A percentile compares a stretch with the other conserved stretches of the same genome.
phyloP scores from a whole-genome alignment of 1,139 yeast species.

The Kodamaea alishanica region DNA sequence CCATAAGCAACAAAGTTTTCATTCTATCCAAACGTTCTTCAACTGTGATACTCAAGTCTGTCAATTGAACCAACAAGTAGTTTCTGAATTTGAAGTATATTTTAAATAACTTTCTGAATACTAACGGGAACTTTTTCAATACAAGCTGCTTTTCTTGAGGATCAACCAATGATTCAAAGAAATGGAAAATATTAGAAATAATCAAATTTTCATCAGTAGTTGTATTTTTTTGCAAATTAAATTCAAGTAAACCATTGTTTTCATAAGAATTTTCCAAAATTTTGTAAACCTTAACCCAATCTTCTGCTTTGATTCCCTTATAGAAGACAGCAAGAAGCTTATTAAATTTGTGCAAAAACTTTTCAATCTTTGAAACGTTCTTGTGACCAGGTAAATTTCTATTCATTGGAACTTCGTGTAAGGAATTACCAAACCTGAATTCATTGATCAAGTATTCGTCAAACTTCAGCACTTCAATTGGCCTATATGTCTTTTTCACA shows the following conservation, averaged over 20 bases:
- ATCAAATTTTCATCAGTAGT: slow-evolving; percentile 55
- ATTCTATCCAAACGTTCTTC: slow-evolving; percentile 68
- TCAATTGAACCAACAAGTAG: slow-evolving; percentile 62
- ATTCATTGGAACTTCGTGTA: slow-evolving; percentile 48
- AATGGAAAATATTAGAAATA: slow-evolving; percentile 66
- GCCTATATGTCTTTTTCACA: slow-evolving; percentile 77
- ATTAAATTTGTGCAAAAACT: slow-evolving; percentile 64
- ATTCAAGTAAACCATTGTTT: slow-evolving; percentile 55
- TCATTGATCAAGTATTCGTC: slow-evolving; percentile 38
- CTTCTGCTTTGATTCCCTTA: slow-evolving; percentile 57
- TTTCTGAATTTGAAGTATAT: slow-evolving; percentile 65
- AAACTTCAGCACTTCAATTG: slow-evolving; percentile 45
- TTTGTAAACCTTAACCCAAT: slow-evolving; percentile 80
- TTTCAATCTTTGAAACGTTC: slow-evolving; percentile 46
- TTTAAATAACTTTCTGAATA: slow-evolving; percentile 63
- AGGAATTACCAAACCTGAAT: slow-evolving; percentile 38
- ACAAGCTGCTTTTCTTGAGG: slow-evolving; percentile 44
- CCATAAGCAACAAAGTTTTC: slow-evolving; percentile 63
- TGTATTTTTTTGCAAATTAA: slow-evolving; percentile 40
- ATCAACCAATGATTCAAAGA: slow-evolving; percentile 56
- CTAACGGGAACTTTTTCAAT: slow-evolving; percentile 57
- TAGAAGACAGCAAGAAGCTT: slow-evolving; percentile 58
- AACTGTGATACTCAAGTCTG: slow-evolving; percentile 52
- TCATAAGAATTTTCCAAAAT: slow-evolving; percentile 63
- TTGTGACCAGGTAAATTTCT: slow-evolving; percentile 47